phyloP scores from a whole-genome alignment of 192 early-diverging fungal genomes.

The Lunasporangiospora selenospora region DNA sequence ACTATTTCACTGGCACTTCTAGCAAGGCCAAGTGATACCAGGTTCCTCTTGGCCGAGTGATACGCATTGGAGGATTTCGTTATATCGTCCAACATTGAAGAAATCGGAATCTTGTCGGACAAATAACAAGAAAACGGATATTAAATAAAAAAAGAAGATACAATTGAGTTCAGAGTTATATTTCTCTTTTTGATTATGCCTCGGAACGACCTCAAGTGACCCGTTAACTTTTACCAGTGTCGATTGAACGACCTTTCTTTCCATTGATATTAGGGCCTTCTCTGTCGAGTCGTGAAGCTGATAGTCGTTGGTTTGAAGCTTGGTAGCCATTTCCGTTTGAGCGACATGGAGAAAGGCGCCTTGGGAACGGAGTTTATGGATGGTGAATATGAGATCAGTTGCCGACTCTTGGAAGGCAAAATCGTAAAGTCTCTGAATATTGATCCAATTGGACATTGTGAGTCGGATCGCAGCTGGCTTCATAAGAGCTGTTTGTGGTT shows the following conservation, averaged over 20 bases:
- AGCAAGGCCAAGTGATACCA: slow-evolving; percentile 11
- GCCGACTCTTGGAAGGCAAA: neutral
- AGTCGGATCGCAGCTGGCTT: slow-evolving; percentile 12
- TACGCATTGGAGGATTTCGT: neutral
- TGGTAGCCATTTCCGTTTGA: neutral
- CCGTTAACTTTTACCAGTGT: slow-evolving; percentile 7
- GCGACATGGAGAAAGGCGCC: slow-evolving; percentile 16
- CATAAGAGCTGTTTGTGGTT: slow-evolving; percentile 18
- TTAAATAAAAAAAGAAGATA: neutral
- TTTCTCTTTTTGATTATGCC: too few species aligned
- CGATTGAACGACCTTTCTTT: slow-evolving; percentile 3
- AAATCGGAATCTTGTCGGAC: slow-evolving; percentile 4
- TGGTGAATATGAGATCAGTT: slow-evolving; percentile 13
- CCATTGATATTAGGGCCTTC: slow-evolving; percentile 6
- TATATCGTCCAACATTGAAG: slow-evolving; percentile 3
- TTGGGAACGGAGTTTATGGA: slow-evolving; percentile 7
- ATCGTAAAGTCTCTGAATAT: slow-evolving; percentile 12
- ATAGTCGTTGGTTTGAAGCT: neutral
- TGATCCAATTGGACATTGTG: neutral
- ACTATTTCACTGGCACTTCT: slow-evolving; percentile 15
- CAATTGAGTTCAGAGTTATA: neutral
- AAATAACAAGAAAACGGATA: neutral
- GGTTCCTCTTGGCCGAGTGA: slow-evolving; percentile 11
- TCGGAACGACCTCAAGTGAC: too few species aligned
- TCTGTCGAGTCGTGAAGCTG: neutral